Base-by-base conservation (phyloP, 2,329 filamentous ascomycete species). In the Emergomyces pasteurianus region DNA sequence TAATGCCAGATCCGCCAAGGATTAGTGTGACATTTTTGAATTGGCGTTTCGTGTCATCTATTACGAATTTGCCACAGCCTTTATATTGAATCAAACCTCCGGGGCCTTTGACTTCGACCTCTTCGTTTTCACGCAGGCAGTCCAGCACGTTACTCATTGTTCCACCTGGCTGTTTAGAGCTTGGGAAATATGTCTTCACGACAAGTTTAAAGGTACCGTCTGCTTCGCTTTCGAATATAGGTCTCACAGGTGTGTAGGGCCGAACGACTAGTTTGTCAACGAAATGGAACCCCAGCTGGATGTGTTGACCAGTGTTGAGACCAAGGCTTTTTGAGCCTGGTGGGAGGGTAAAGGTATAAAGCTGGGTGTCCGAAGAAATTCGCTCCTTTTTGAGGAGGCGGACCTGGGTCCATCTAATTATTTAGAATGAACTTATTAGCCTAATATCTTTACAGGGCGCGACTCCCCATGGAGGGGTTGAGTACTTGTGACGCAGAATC, bases 111-210 rank as follows among this genome's bases (percentile, higher is more conserved):
- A 82, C 74, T 63, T 83, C 80, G 36, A 82, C 70, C 60, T 79
- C 74, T 64, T 80, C 77, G 21, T 78, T 76, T 0, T 78, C 64
- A 0, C 74, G 74, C 59, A 83, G 75, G 65, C 73, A 78, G 67
- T 82, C 78, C 2, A 83, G 75, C 58, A 82, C 77, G 61, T 81
- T 81, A 49, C 73, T 78, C 70, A 83, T 75, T 10, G 80, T 79
- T n/a, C 80, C 80, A 16, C 80, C 80, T 0, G 80, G 80, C 63
- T 81, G 78, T 1, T 70, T 69, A 0, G 71, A 63, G 43, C 70
- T 74, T 0, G 80, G 79, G 60, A 78, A 80, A 65, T 83, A 82
- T 0, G 79, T 81, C 64, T 83, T 81, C 43, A 81, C 73, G 0
- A 76, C 75, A 1, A 81, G 71, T 21, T 81, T 73, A 64, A 81